Conservation (phyloP, 2,329 filamentous ascomycete species). For the Penicillium occitanis region DNA sequence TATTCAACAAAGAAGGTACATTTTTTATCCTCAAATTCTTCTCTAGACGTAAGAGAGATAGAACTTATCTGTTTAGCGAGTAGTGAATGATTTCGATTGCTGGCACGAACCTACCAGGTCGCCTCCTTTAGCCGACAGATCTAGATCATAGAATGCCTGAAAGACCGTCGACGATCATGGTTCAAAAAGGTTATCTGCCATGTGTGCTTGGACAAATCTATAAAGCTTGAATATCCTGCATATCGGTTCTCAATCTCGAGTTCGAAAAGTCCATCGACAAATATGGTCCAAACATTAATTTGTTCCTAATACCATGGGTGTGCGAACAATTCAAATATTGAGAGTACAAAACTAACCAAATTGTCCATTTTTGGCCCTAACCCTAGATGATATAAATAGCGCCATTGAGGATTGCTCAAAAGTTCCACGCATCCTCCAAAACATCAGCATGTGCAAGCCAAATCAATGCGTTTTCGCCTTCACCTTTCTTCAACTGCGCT, state of each 20-base stretch:
- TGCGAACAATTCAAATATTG: too few species aligned
- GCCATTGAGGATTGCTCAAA: neutral
- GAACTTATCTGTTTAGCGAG: neutral
- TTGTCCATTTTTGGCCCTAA: neutral
- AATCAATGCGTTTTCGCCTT: constrained; percentile 12
- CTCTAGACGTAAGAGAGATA: neutral
- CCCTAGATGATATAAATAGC: neutral
- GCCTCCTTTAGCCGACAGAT: neutral
- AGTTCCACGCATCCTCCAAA: constrained; percentile 14
- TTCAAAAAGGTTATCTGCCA: too few species aligned
- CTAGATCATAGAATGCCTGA: neutral
- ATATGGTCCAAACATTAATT: too few species aligned
- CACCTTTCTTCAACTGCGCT: constrained; percentile 3
- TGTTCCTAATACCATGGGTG: too few species aligned
- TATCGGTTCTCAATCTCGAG: neutral
- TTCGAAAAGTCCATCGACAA: too few species aligned
- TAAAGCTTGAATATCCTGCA: neutral
- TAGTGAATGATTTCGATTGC: neutral
- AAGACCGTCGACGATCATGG: neutral
- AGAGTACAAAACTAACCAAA: too few species aligned
- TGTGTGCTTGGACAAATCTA: neutral
- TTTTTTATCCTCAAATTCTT: neutral
- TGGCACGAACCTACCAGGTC: neutral
- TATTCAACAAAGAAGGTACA: neutral
- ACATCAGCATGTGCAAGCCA: constrained; percentile 9